Conservation (phyloP, 495 filamentous ascomycete genomes). For the Cercophora samala region DNA sequence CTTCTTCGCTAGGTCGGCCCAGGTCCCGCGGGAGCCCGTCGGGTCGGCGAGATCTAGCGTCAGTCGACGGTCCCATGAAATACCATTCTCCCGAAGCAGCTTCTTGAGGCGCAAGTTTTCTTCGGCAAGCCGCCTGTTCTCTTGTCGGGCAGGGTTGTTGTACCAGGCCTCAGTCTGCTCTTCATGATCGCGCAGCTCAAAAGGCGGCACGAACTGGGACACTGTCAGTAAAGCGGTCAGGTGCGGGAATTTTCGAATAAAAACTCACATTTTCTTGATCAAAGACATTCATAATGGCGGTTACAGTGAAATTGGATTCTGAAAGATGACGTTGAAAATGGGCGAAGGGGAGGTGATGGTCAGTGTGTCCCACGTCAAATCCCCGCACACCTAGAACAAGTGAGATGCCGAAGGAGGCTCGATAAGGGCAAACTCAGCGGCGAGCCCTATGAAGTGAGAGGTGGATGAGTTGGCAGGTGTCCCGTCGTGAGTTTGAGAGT, state of each 20-base stretch:
- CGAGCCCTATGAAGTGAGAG: too few relatives aligned
- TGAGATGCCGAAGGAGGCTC: not conserved
- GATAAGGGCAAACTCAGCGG: not conserved
- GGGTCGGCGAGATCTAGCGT: conserved; percentile 15
- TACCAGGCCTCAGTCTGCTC: conserved; percentile 42
- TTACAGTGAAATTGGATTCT: not conserved
- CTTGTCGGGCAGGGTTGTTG: conserved; percentile 37
- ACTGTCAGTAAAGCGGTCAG: not conserved
- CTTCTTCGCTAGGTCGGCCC: not conserved
- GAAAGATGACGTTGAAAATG: not conserved
- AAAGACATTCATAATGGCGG: not conserved
- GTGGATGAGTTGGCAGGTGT: too few relatives aligned
- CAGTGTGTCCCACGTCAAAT: not conserved
- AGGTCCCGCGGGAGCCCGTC: conserved; percentile 12
- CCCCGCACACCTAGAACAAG: not conserved
- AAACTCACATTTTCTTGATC: not conserved
- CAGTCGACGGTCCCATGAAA: conserved; percentile 31
- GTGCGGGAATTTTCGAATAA: not conserved
- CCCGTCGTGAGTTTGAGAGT: too few relatives aligned
- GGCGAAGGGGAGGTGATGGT: not conserved
- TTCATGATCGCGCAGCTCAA: conserved; percentile 43
- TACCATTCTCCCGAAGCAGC: conserved; percentile 38
- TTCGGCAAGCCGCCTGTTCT: conserved; percentile 33
- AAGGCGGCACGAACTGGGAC: conserved; percentile 21
- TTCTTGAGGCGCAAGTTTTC: conserved; percentile 41